A percentile compares a stretch with the other conserved stretches of the same genome.
Conservation (phyloP, 371 early-diverging fungal genomes). For the Mortierella sp. region DNA sequence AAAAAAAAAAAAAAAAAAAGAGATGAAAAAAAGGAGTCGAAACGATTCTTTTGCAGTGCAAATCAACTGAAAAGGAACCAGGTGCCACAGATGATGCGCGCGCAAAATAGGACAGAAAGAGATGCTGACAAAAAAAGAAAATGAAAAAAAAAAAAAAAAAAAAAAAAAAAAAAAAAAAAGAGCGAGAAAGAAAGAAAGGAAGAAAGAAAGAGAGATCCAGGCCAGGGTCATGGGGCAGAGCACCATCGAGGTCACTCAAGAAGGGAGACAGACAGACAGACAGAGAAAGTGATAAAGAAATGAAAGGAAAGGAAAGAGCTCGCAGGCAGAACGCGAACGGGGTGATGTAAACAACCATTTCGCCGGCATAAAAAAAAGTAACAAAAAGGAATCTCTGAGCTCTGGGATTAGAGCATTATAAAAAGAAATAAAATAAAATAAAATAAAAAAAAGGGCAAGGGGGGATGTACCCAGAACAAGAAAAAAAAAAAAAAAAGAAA, state of each 20-base stretch:
- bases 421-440: not conserved
- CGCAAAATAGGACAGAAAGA: constrained; percentile 1
- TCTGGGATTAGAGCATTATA: too few relatives aligned
- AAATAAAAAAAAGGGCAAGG: not conserved
- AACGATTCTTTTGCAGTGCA: too few relatives aligned
- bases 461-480: not conserved
- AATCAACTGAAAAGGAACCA: too few relatives aligned
- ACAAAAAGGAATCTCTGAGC: too few relatives aligned
- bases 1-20: too few relatives aligned
- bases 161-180: not conserved
- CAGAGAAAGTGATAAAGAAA: not conserved
- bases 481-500: not conserved
- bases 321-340: too few relatives aligned
- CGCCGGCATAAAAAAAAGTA: too few relatives aligned
- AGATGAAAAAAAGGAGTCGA: too few relatives aligned
- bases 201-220: not conserved
- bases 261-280: not conserved
- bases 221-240: too few relatives aligned
- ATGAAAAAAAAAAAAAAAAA: not conserved
- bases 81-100: not conserved
- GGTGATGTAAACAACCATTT: too few relatives aligned
- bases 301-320: too few relatives aligned
- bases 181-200: not conserved
- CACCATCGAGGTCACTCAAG: too few relatives aligned
- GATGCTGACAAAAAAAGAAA: not conserved